Evolutionary conservation across 441 rosid genomes (phyloP).

Genomic region (Iberis amara): DNA sequence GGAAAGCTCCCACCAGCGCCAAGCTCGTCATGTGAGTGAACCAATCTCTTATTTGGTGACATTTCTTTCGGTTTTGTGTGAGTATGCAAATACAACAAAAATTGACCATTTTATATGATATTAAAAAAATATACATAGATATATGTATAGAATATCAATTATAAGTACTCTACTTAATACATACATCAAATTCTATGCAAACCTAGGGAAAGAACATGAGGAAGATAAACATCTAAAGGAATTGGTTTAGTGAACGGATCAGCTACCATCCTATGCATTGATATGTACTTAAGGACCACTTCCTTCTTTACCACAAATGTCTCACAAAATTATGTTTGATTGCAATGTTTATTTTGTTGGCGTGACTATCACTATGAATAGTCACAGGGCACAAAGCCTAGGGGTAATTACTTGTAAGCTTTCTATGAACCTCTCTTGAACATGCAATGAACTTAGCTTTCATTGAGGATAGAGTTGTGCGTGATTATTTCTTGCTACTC

Average conservation of each 20-base stretch:
- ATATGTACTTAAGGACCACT: constrained; percentile 2
- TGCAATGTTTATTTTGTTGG: constrained; percentile 5
- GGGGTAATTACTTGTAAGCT: neutral
- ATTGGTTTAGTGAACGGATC: neutral
- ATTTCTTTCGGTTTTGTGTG: neutral
- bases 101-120: neutral
- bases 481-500: too few species aligned
- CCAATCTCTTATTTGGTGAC: constrained; percentile 5
- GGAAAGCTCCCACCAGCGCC: constrained; percentile 8
- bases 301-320: constrained; percentile 3
- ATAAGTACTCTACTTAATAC: neutral
- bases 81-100: neutral
- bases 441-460: neutral
- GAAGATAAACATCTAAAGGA: neutral
- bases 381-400: neutral
- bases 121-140: neutral
- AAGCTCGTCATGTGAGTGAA: neutral
- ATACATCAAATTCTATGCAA: constrained; percentile 5
- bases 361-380: constrained; percentile 7
- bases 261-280: constrained; percentile 5
- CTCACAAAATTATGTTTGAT: neutral
- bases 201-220: constrained; percentile 7
- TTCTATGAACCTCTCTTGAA: neutral
- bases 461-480: neutral
- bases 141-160: neutral